phyloP scores from a whole-genome alignment of 768 basidiomycete species.

The Russula vinacea region DNA sequence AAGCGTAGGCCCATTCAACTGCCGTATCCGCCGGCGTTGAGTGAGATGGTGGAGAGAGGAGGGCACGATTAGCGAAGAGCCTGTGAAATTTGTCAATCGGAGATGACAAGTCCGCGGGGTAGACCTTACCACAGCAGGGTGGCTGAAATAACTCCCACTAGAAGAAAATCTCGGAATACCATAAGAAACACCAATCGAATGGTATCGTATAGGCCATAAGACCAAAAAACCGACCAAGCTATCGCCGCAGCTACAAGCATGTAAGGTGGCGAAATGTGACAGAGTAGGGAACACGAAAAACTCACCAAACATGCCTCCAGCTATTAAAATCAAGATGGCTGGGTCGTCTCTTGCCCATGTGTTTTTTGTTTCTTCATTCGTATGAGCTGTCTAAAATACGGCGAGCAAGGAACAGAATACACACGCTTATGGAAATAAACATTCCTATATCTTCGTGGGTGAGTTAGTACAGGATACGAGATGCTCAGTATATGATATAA shows the following conservation, averaged over 20 bases:
- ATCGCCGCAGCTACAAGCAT: conserved; percentile 62
- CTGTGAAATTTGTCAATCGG: conserved; percentile 38
- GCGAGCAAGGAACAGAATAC: conserved; percentile 32
- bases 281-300: conserved; percentile 9
- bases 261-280: background rate
- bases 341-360: conserved; percentile 98
- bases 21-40: conserved; percentile 63
- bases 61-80: conserved; percentile 67
- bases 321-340: conserved; percentile 85
- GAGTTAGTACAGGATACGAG: conserved; percentile 15
- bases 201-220: conserved; percentile 52
- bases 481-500: conserved; percentile 21
- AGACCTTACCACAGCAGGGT: conserved; percentile 67
- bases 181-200: conserved; percentile 71
- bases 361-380: conserved; percentile 83
- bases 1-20: conserved; percentile 92
- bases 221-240: conserved; percentile 85
- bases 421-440: conserved; percentile 97
- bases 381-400: conserved; percentile 10
- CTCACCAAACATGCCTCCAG: conserved; percentile 71
- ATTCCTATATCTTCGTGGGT: conserved; percentile 70
- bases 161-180: conserved; percentile 85
- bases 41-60: conserved; percentile 70
- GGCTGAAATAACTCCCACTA: conserved; percentile 69
- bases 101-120: background rate